Conservation (phyloP, 2,329 filamentous ascomycete species). For the Dactylellina haptotyla region DNA sequence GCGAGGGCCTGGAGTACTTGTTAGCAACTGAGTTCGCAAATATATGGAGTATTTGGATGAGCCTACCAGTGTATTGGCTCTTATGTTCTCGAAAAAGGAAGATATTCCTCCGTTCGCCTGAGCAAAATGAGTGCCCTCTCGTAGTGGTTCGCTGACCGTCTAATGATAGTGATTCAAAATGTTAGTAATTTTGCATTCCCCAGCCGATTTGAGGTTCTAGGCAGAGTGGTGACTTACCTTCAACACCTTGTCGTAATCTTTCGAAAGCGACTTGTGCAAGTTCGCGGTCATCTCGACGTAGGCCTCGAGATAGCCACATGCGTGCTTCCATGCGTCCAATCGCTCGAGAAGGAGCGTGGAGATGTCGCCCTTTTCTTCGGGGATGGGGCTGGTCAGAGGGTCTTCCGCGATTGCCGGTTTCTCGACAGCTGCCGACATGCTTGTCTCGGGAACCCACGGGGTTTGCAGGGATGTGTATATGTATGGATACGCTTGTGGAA, state of each 20-base stretch:
- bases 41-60: no score
- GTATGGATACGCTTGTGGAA: slow-evolving; percentile 31
- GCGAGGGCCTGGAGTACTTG: slow-evolving; percentile 72
- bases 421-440: slow-evolving; percentile 39
- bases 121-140: slow-evolving; percentile 88
- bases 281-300: slow-evolving; percentile 88
- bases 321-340: slow-evolving; percentile 94
- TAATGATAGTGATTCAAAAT: slow-evolving; percentile 59
- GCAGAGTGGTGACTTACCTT: slow-evolving; percentile 74
- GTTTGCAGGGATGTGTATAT: no score
- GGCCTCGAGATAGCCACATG: slow-evolving; percentile 88
- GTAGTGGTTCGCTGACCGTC: slow-evolving; percentile 86
- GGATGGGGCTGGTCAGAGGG: slow-evolving; percentile 54
- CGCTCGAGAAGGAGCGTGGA: slow-evolving; percentile 85
- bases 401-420: slow-evolving; percentile 20
- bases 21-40: background rate
- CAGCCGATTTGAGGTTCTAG: background rate
- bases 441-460: slow-evolving; percentile 10
- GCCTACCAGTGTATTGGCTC: slow-evolving; percentile 82
- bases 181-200: slow-evolving; percentile 17
- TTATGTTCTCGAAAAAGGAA: slow-evolving; percentile 92
- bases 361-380: slow-evolving; percentile 56
- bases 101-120: slow-evolving; percentile 86
- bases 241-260: slow-evolving; percentile 93
- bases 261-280: slow-evolving; percentile 82